Conservation (phyloP, 2,329 filamentous ascomycete species). For the Chaetomium globosum region DNA sequence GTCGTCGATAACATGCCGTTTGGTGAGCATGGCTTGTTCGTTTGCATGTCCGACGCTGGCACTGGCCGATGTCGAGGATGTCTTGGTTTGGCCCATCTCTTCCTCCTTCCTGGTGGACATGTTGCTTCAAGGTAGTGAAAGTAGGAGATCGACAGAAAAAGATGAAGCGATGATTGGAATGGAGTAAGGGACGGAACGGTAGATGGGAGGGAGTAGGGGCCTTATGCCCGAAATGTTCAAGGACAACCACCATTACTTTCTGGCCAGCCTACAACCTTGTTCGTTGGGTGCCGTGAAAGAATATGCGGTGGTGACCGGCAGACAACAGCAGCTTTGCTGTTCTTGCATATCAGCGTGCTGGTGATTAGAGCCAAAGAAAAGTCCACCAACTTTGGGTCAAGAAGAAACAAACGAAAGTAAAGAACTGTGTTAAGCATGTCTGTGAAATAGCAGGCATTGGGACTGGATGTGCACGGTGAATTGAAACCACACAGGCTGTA, state of each 20-base stretch:
- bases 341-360: background rate
- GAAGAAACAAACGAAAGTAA: background rate
- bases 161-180: background rate
- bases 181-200: background rate
- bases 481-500: background rate
- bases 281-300: background rate
- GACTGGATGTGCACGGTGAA: background rate
- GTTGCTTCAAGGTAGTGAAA: background rate
- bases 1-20: constrained; percentile 42
- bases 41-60: background rate
- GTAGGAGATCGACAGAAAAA: too few relatives aligned
- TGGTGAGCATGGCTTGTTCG: constrained; percentile 32
- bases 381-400: background rate
- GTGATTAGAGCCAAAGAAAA: background rate
- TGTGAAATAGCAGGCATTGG: background rate
- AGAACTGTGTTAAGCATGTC: background rate
- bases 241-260: constrained; percentile 8
- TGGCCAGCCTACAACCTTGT: background rate
- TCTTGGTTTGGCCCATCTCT: background rate
- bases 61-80: background rate
- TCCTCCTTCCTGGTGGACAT: constrained; percentile 9
- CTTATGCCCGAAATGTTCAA: constrained; percentile 18
- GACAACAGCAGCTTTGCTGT: background rate
- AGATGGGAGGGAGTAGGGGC: background rate
- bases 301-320: background rate